Percentiles rank a stretch among this genome's conserved stretches.
phyloP scores from a whole-genome alignment of 2,329 filamentous ascomycete genomes.

The Fusarium buxicola region DNA sequence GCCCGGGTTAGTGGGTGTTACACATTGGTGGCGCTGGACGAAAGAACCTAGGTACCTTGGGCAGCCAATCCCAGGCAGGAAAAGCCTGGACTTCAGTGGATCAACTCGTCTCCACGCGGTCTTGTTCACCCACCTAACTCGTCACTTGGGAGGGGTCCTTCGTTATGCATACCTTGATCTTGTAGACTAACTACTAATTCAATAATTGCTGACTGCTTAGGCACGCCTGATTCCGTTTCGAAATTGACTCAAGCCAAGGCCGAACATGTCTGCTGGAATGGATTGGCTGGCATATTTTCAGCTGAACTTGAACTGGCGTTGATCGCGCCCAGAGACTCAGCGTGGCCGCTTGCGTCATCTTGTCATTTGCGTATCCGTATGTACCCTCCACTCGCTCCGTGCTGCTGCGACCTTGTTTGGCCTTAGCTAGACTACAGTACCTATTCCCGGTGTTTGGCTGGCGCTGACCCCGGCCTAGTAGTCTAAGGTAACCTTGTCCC shows the following conservation, averaged over 20 bases:
- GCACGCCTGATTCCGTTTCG: neutral
- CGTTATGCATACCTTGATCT: neutral
- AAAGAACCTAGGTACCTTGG: too few species aligned
- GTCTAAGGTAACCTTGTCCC: constrained; percentile 35
- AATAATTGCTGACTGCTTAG: constrained; percentile 3
- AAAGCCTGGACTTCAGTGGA: constrained; percentile 15
- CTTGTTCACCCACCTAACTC: constrained; percentile 17
- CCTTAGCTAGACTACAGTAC: constrained; percentile 16
- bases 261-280: constrained; percentile 21
- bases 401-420: constrained; percentile 20
- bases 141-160: too few species aligned
- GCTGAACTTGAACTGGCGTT: constrained; percentile 3
- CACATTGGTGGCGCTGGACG: constrained; percentile 16
- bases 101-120: constrained; percentile 25
- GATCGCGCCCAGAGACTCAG: constrained; percentile 20
- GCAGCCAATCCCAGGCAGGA: constrained; percentile 20
- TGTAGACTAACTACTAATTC: too few species aligned
- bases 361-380: constrained; percentile 25
- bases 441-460: constrained; percentile 23
- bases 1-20: constrained; percentile 15
- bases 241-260: neutral
- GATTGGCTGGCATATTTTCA: constrained; percentile 13
- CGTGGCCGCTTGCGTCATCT: constrained; percentile 35
- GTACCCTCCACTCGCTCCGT: neutral
- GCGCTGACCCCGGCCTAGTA: constrained; percentile 15